Conservation (phyloP, 2,329 filamentous ascomycete genomes). For the Laburnicola sp. region DNA sequence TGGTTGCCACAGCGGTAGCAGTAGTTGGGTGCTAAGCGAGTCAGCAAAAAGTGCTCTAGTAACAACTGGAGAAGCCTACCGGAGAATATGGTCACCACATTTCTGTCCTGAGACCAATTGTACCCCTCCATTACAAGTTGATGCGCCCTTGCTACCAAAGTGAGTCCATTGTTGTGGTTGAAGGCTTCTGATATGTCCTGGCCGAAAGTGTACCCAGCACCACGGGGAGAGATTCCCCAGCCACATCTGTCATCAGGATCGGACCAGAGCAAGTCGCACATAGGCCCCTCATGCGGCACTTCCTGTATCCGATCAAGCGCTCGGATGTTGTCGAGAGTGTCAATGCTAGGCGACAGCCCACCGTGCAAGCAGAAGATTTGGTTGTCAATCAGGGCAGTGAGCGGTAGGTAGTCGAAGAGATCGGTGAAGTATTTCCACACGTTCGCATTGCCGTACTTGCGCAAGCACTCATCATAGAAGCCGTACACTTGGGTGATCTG, state of each 20-base stretch:
- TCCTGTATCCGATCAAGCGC: constrained; percentile 60
- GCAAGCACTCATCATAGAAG: constrained; percentile 95
- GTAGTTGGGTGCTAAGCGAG: constrained; percentile 63
- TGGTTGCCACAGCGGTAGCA: constrained; percentile 99
- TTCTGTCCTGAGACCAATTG: constrained; percentile 98
- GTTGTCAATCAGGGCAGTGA: constrained; percentile 73
- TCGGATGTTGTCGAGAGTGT: constrained; percentile 71
- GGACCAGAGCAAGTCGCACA: constrained; percentile 76
- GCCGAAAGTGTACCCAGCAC: constrained; percentile 92
- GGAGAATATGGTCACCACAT: constrained; percentile 98
- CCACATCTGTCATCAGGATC: constrained; percentile 96
- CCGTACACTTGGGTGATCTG: constrained; percentile 98
- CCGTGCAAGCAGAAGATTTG: constrained; percentile 75
- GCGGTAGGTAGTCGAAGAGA: constrained; percentile 75
- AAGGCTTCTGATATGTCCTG: constrained; percentile 98
- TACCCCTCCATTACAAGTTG: constrained; percentile 99
- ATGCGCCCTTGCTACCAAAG: constrained; percentile 92
- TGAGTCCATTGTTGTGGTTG: constrained; percentile 98
- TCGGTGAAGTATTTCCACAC: constrained; percentile 81
- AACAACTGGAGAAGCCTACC: constrained; percentile 45
- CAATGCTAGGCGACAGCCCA: constrained; percentile 71
- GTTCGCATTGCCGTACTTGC: constrained; percentile 85
- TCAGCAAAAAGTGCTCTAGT: constrained; percentile 28
- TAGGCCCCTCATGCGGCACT: constrained; percentile 75
- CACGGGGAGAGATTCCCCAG: constrained; percentile 93